phyloP scores from a whole-genome alignment of 192 early-diverging fungal genomes.

The Coemansia sp. region DNA sequence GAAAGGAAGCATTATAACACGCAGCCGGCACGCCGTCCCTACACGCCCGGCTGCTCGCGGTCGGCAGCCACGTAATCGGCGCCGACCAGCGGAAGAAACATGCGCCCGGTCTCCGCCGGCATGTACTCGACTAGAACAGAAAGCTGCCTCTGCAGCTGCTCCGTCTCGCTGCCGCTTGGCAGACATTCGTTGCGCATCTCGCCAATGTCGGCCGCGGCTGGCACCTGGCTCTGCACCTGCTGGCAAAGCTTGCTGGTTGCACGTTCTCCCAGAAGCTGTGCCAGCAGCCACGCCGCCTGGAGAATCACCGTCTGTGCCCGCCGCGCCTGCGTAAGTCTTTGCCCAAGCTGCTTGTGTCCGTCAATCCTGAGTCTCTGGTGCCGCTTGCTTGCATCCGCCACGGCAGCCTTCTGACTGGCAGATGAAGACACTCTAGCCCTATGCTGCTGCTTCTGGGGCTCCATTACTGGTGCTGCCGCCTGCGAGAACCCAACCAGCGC shows the following conservation, averaged over 20 bases:
- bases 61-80: conserved; percentile 17
- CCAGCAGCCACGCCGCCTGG: conserved; percentile 42
- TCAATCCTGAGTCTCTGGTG: not conserved
- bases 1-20: not conserved
- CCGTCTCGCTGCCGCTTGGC: conserved; percentile 18
- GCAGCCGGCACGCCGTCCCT: not conserved
- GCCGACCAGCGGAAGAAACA: conserved; percentile 38
- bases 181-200: not conserved
- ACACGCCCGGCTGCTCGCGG: not conserved
- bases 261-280: conserved; percentile 24
- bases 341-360: conserved; percentile 45
- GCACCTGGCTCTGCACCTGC: not conserved
- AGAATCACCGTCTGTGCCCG: conserved; percentile 35
- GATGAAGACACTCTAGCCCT: not conserved
- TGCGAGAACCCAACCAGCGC: conserved; percentile 43
- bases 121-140: conserved; percentile 53
- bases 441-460: conserved; percentile 9
- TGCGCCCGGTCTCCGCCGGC: conserved; percentile 34
- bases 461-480: conserved; percentile 7
- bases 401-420: not conserved
- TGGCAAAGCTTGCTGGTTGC: conserved; percentile 17
- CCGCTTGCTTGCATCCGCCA: not conserved
- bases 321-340: conserved; percentile 43
- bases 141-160: conserved; percentile 33
- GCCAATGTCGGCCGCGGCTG: conserved; percentile 4